Percentiles rank a stretch among this genome's conserved stretches.
phyloP scores from a whole-genome alignment of 2,329 filamentous ascomycete genomes.

The Colletotrichum viniferum region DNA sequence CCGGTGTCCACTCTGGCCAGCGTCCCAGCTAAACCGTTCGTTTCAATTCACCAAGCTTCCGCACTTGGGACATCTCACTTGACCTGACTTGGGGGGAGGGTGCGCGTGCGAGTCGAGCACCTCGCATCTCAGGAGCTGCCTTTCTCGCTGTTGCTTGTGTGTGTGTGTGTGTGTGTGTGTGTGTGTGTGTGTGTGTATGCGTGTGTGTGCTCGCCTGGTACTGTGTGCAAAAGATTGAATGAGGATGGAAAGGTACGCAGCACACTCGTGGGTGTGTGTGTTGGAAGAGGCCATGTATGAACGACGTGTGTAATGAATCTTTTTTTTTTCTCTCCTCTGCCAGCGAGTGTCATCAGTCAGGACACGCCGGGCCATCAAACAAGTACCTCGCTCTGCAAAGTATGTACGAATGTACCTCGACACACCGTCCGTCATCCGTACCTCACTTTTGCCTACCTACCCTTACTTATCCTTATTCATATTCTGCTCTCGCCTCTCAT shows the following conservation, averaged over 20 bases:
- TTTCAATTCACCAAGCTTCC: conserved; percentile 21
- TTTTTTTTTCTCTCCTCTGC: neutral
- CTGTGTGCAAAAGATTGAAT: neutral
- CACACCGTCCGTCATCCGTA: neutral
- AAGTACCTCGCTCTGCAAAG: neutral
- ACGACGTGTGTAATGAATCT: neutral
- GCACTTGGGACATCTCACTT: conserved; percentile 17
- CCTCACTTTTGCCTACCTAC: neutral
- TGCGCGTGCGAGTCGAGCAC: conserved; percentile 1
- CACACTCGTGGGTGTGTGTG: neutral
- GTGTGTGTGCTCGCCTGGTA: neutral
- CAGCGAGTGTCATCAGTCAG: neutral
- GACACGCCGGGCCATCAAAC: neutral
- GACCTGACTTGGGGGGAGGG: conserved; percentile 21
- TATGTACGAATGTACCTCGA: neutral
- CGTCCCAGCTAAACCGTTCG: conserved; percentile 20
- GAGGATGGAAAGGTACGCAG: neutral
- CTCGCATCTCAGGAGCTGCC: neutral
- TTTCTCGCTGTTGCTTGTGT: neutral
- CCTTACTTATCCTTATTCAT: neutral
- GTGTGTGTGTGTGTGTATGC: neutral
- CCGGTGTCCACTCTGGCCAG: neutral
- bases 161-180: neutral
- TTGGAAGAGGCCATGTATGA: neutral
- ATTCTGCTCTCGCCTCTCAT: neutral